Evolutionary conservation across 257 asterid genomes (phyloP).

Genomic region (Agastache rugosa): DNA sequence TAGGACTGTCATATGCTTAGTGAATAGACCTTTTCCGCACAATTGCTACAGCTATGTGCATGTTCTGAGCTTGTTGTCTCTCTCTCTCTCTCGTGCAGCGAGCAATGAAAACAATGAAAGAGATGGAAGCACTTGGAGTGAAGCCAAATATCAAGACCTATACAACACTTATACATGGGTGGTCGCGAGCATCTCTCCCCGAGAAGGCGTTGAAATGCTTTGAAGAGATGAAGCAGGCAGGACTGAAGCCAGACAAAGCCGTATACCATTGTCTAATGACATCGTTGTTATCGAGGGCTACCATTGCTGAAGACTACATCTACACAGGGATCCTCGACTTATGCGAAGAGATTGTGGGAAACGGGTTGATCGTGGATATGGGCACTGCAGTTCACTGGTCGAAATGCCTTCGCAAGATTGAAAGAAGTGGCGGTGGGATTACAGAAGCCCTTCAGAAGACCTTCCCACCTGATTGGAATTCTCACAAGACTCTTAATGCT

Average conservation of each 20-base stretch:
- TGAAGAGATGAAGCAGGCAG: conserved; percentile 79
- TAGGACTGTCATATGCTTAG: not conserved
- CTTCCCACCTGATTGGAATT: conserved; percentile 97
- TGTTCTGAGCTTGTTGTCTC: not conserved
- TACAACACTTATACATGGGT: conserved; percentile 91
- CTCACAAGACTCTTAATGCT: conserved; percentile 60
- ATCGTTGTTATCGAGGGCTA: conserved; percentile 83
- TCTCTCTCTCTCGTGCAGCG: conserved; percentile 49
- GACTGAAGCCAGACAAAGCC: conserved; percentile 86
- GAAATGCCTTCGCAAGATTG: conserved; percentile 78
- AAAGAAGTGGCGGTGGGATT: conserved; percentile 74
- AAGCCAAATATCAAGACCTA: conserved; percentile 84
- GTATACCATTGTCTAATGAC: conserved; percentile 97
- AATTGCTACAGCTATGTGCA: not conserved
- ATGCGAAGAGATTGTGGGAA: conserved; percentile 77
- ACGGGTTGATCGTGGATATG: conserved; percentile 76
- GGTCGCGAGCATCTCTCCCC: conserved; percentile 96
- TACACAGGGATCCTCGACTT: conserved; percentile 58
- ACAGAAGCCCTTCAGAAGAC: conserved; percentile 95
- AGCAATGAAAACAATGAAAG: conserved; percentile 74
- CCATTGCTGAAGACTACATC: conserved; percentile 80
- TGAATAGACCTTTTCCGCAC: not conserved
- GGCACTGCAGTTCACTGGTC: conserved; percentile 99
- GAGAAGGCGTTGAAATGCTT: conserved; percentile 95
- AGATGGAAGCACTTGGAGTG: conserved; percentile 84